These are phyloP conservation scores for Forsythia suspensa DNA, from an alignment of 257 asterid species.

Conservation along the genomic window DNA sequence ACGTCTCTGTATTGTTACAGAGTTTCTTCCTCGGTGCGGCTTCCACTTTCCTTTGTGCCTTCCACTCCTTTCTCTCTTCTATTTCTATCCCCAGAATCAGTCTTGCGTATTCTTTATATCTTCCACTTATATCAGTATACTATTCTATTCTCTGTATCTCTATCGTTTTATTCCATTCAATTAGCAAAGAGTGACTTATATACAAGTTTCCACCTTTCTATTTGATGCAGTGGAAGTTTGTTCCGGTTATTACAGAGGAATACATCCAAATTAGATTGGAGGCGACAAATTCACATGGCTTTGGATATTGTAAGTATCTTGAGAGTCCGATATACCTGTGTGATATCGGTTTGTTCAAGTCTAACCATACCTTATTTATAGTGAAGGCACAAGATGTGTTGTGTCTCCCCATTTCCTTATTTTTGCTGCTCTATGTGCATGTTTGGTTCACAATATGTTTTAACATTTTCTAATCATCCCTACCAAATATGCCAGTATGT, in stretches of 20 bases:
- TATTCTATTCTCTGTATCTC: background rate
- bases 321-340: conserved; percentile 4
- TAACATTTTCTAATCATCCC: background rate
- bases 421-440: conserved; percentile 1
- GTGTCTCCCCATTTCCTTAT: background rate
- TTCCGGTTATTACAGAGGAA: conserved; percentile 78
- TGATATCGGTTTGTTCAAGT: background rate
- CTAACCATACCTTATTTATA: background rate
- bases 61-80: background rate
- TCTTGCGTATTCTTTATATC: background rate
- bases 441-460: background rate
- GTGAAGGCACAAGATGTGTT: background rate
- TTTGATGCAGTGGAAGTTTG: conserved; percentile 81
- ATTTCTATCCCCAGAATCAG: conserved; percentile 1
- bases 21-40: conserved; percentile 91
- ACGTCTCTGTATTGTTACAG: conserved; percentile 92
- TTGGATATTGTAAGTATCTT: conserved; percentile 82
- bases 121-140: background rate
- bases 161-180: background rate
- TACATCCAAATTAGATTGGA: conserved; percentile 74
- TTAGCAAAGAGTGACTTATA: conserved; percentile 1
- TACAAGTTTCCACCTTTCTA: conserved; percentile 15
- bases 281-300: conserved; percentile 83
- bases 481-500: background rate
- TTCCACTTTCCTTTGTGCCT: conserved; percentile 17